Base-by-base conservation (phyloP, 345 rosid species). In the Bretschneidera sinensis region DNA sequence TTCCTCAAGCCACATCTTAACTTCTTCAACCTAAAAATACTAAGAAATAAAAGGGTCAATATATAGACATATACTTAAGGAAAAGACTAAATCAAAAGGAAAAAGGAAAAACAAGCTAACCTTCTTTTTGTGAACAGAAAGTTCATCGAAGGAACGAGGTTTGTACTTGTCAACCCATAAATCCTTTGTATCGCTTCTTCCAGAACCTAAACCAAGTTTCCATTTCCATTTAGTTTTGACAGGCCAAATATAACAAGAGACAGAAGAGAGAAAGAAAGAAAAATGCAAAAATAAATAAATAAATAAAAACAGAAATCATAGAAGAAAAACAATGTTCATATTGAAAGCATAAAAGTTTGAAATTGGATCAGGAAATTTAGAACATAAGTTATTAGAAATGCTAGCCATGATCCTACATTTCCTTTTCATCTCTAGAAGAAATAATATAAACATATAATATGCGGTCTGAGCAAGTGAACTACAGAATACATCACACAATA, bases 121-220 rank as follows among this genome's bases (percentile, higher is more conserved):
- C 95, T 90, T 90, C 85, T 90, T 94, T 53, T 86, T 88, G 74
- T 88, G 89, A 73, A 94, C 96, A 70, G 96, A 79, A 74, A 94
- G 99, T 66, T 90, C 97, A 52, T 86, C 92, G 48, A 86, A 68
- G 24, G 79, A 60, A 52, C 62, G 72, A 39, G 99, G 99, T 59
- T 51, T 84, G 77, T 90, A 76, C 68, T 86, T 94, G 63, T 88
- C 95, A 75, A 79, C 85, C 99, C 99, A 94, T 48, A 85, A 75
- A 66, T 85, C 92, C 55, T 74, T 64, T 52, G 58, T 9, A 9
- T 52, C 60, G 10, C 34, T 81, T 61, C 73, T 75, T 61, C 64
- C 69, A 65, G 66, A 61, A 73, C 77, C 94, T 80, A 72, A 24
- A 62, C 48, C 62, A 76, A 48, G 19, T 21, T 60, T 62, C 31